These are phyloP conservation scores for Fagus crenata DNA, from an alignment of 306 rosid genomes.

Conservation along the genomic window DNA sequence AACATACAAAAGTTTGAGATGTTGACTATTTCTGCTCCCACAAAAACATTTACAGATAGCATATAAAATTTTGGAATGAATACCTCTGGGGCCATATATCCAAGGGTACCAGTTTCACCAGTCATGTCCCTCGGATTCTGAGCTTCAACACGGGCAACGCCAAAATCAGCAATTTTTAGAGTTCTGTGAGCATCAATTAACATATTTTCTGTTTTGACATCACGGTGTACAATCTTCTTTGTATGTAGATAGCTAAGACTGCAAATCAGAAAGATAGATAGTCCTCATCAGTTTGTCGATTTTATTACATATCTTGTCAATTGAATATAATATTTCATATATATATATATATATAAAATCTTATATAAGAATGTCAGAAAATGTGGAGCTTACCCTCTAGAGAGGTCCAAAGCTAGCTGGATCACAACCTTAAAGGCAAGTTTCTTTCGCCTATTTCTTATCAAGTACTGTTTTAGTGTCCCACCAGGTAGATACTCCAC, in stretches of 20 bases:
- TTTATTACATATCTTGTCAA: neutral
- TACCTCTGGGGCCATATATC: conserved; percentile 89
- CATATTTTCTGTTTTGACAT: conserved; percentile 75
- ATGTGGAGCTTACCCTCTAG: conserved; percentile 54
- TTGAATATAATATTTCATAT: neutral
- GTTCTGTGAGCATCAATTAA: conserved; percentile 34
- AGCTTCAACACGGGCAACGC: conserved; percentile 82
- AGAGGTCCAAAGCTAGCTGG: conserved; percentile 62
- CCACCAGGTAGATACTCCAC: conserved; percentile 63
- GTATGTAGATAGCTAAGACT: conserved; percentile 73
- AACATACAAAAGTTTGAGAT: neutral
- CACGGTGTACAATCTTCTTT: conserved; percentile 69
- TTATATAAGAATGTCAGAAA: neutral
- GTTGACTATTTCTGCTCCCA: neutral
- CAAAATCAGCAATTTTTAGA: conserved; percentile 72
- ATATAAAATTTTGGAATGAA: neutral
- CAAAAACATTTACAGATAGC: neutral
- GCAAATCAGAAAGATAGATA: conserved; percentile 14
- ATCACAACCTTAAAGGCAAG: conserved; percentile 57
- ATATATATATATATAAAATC: neutral
- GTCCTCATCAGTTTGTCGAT: conserved; percentile 4
- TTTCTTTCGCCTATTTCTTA: conserved; percentile 50
- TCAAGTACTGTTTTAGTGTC: conserved; percentile 56
- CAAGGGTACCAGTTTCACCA: conserved; percentile 84
- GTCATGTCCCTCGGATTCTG: conserved; percentile 78